Conservation (phyloP, 495 filamentous ascomycete species). For the Amphirosellinia nigrospora region DNA sequence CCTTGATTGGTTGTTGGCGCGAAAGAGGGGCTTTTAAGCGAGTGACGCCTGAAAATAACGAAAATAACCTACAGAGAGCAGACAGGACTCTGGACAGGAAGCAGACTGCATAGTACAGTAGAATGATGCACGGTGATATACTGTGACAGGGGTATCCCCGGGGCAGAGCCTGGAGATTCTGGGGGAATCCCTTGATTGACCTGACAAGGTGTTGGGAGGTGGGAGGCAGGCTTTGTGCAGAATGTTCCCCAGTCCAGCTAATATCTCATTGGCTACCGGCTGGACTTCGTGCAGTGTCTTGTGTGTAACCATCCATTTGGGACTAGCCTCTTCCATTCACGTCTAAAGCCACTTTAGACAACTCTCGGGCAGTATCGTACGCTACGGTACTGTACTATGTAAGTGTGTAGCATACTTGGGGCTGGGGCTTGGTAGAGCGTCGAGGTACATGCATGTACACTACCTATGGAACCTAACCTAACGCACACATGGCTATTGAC, state of each 20-base stretch:
- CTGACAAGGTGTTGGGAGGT: constrained; percentile 4
- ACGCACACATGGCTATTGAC: too few species aligned
- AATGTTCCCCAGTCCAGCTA: not conserved
- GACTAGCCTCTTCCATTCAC: constrained; percentile 15
- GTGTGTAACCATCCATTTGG: constrained; percentile 19
- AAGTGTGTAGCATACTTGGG: too few species aligned
- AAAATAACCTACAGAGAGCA: too few species aligned
- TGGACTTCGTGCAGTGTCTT: constrained; percentile 21
- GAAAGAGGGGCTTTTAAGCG: constrained; percentile 18
- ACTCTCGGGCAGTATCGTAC: too few species aligned
- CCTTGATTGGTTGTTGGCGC: constrained; percentile 6
- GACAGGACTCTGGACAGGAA: too few species aligned
- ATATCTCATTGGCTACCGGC: constrained; percentile 17
- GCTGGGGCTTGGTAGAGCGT: not conserved
- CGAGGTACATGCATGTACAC: not conserved
- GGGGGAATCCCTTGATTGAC: constrained; percentile 9
- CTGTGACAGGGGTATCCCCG: not conserved
- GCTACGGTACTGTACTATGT: too few species aligned
- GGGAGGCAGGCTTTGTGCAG: constrained; percentile 12
- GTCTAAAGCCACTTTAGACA: not conserved
- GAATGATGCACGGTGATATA: not conserved
- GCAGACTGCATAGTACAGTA: not conserved
- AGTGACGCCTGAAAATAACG: constrained; percentile 9
- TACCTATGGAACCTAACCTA: too few species aligned
- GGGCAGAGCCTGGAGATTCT: constrained; percentile 6